Evolutionary conservation across 768 basidiomycete species (phyloP).

Genomic region (Fibroporia radiculosa): DNA sequence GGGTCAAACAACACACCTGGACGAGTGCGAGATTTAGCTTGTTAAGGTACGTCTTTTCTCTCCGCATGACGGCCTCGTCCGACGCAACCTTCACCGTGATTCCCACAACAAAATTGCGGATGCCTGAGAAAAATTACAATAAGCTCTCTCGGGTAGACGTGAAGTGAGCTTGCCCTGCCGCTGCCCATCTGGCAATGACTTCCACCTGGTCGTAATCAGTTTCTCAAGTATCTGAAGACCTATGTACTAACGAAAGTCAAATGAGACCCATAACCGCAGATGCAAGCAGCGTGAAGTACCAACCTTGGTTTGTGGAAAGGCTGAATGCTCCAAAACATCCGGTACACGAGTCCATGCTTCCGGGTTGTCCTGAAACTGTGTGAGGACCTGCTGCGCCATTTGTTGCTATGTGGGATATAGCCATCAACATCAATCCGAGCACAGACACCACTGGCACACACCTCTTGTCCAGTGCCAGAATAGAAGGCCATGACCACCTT

Average conservation of each 20-base stretch:
- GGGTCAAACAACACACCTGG: slow-evolving; percentile 47
- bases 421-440: background rate
- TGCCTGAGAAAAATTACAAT: slow-evolving; percentile 41
- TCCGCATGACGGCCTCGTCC: slow-evolving; percentile 80
- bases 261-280: background rate
- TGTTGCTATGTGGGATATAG: slow-evolving; percentile 63
- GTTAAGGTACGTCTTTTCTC: slow-evolving; percentile 91
- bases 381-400: slow-evolving; percentile 87
- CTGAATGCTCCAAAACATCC: slow-evolving; percentile 79
- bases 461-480: slow-evolving; percentile 78
- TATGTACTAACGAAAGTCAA: slow-evolving; percentile 61
- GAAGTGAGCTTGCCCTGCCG: slow-evolving; percentile 55
- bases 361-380: slow-evolving; percentile 92
- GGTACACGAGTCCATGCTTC: slow-evolving; percentile 98
- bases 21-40: slow-evolving; percentile 96
- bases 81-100: slow-evolving; percentile 90
- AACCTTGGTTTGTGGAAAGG: slow-evolving; percentile 84
- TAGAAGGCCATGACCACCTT: slow-evolving; percentile 91
- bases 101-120: slow-evolving; percentile 93
- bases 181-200: slow-evolving; percentile 89
- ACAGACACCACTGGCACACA: slow-evolving; percentile 28
- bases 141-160: background rate
- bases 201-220: slow-evolving; percentile 92
- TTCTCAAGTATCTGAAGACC: slow-evolving; percentile 96
- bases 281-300: slow-evolving; percentile 16